A percentile compares a stretch with the other conserved stretches of the same genome.
phyloP scores from a whole-genome alignment of 2,329 filamentous ascomycete species.

The Cladophialophora psammophila region DNA sequence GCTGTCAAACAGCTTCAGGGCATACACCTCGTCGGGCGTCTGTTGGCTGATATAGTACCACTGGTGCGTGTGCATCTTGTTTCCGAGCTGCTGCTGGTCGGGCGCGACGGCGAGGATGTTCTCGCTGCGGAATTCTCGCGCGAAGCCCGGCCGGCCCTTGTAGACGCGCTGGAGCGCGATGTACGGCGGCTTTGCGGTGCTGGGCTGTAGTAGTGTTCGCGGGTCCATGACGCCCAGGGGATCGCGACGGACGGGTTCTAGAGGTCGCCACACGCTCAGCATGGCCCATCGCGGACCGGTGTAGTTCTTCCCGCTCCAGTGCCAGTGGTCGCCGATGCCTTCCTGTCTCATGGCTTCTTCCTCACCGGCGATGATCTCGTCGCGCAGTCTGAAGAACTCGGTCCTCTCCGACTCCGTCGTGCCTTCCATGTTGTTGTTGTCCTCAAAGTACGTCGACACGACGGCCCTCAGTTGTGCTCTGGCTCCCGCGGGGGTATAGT shows the following conservation, averaged over 20 bases:
- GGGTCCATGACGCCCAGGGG: constrained; percentile 38
- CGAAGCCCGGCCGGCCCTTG: constrained; percentile 23
- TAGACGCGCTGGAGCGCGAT: constrained; percentile 10
- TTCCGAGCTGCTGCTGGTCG: constrained; percentile 2
- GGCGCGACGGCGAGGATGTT: constrained; percentile 23
- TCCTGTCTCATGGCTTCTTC: constrained; percentile 21
- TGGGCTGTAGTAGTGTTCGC: constrained; percentile 6
- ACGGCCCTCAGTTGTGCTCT: constrained; percentile 19
- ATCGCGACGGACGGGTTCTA: constrained; percentile 39
- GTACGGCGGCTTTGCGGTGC: constrained; percentile 15
- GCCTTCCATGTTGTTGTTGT: constrained; percentile 5
- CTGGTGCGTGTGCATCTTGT: background rate
- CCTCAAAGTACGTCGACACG: constrained; percentile 26
- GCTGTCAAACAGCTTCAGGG: constrained; percentile 29
- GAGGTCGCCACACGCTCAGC: constrained; percentile 42
- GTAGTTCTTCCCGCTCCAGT: constrained; percentile 28
- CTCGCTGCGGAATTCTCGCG: constrained; percentile 16
- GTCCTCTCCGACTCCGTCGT: constrained; percentile 18
- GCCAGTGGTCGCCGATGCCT: constrained; percentile 21
- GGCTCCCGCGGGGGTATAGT: constrained; percentile 21
- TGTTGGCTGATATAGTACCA: constrained; percentile 27
- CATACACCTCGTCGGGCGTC: constrained; percentile 25
- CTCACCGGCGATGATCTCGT: constrained; percentile 21
- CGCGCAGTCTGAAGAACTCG: constrained; percentile 18
- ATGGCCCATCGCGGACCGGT: constrained; percentile 21